Base-by-base conservation (phyloP, 106 monocot genomes). In the Acorus calamus region DNA sequence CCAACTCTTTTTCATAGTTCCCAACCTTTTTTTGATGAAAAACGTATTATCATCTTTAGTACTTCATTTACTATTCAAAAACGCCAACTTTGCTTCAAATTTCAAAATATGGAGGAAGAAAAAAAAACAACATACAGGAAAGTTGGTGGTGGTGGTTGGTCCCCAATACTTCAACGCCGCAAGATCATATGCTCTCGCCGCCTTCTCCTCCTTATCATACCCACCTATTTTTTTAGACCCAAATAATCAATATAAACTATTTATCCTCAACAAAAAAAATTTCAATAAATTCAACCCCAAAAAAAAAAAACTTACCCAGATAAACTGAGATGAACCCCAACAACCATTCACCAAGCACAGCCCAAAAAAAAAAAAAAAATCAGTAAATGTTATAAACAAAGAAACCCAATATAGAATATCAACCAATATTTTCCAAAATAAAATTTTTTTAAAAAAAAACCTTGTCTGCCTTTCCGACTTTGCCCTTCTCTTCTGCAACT, bases 91-190 rank as follows among this genome's bases (percentile, higher is more conserved):
- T 53, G 8, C 67, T 43, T 13, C 14, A 7, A 12, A 4, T 42
- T 28, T 42, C n/a, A 54, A 71, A 62, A 41, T 11, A 57, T 28
- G 28, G 28, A 28, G 28, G 46, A 46, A 28, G 6, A 8, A 68
- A 14, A 53, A n/a, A 0, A 5, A 0, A 0, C 0, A 28, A 67
- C 69, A 44, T 57, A 93, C 94, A 52, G 84, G 94, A 56, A 96
- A 96, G 66, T 96, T 96, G 66, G 90, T 96, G 52, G 89, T 90
- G 52, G 94, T 96, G 52, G 77, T 82, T 69, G 89, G 73, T 13
- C 94, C 94, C 94, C 94, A 96, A 76, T 96, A 96, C 69, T 96
- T 96, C 59, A 96, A 76, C 42, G 94, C 94, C 41, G 94, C 94
- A 0, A 96, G 80, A 71, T 96, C 94, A 62, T 96, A 96, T 2